Conservation (phyloP, 257 asterid genomes). For the Jaltomata sinuosa region DNA sequence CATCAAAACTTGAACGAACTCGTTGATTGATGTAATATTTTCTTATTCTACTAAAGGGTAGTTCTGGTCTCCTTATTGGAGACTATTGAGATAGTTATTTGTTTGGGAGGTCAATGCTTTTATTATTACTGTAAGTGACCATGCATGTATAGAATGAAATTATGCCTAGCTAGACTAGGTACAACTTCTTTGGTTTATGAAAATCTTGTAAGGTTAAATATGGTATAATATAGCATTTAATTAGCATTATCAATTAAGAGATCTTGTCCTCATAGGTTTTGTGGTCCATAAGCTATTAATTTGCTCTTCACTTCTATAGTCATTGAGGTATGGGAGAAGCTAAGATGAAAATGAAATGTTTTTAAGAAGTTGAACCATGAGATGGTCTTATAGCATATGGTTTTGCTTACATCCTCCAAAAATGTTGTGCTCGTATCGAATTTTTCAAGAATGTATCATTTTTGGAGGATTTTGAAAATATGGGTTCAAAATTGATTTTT, state of each 20-base stretch:
- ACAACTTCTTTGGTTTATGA: not conserved
- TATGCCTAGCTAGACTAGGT: not conserved
- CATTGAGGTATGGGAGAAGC: not conserved
- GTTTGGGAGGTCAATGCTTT: not conserved
- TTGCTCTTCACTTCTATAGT: not conserved
- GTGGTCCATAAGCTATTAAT: not conserved
- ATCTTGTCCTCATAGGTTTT: not conserved
- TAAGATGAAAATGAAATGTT: not conserved
- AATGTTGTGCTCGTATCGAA: too few relatives aligned
- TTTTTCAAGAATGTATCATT: too few relatives aligned
- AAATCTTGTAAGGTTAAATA: not conserved
- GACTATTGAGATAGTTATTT: not conserved
- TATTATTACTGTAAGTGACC: not conserved
- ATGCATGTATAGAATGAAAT: not conserved
- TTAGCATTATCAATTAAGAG: not conserved
- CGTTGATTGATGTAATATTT: not conserved
- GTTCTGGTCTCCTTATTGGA: not conserved
- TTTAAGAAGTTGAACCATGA: not conserved
- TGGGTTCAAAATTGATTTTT: too few relatives aligned
- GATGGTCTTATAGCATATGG: not conserved
- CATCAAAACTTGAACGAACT: not conserved
- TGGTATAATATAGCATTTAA: not conserved
- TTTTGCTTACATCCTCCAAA: too few relatives aligned
- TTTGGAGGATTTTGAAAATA: too few relatives aligned
- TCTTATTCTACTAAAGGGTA: not conserved